A percentile compares a stretch with the other conserved stretches of the same genome.
These are phyloP conservation scores for Leccinum broughii DNA, from an alignment of 768 basidiomycete genomes.

Conservation along the genomic window DNA sequence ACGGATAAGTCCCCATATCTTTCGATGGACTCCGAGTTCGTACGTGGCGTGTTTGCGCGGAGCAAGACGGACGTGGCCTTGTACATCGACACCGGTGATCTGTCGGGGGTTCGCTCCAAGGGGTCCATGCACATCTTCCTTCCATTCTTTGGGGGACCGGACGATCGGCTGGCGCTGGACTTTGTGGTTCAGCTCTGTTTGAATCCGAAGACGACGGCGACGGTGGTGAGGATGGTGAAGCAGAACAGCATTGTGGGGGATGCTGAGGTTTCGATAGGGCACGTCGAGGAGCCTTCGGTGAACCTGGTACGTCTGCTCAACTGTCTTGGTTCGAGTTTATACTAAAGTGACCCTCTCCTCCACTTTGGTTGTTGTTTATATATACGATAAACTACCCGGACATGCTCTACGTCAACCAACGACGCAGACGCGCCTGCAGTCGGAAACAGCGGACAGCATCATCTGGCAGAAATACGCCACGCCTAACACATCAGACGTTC, in stretches of 20 bases:
- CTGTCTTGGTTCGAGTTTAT: not conserved
- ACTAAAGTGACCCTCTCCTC: not conserved
- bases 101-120: slow-evolving; percentile 15
- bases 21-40: slow-evolving; percentile 73
- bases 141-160: slow-evolving; percentile 93
- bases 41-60: slow-evolving; percentile 76
- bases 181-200: slow-evolving; percentile 83
- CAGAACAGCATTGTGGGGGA: slow-evolving; percentile 15
- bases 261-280: not conserved
- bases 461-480: slow-evolving; percentile 65
- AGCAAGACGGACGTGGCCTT: slow-evolving; percentile 76
- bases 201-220: slow-evolving; percentile 67
- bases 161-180: slow-evolving; percentile 84
- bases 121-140: slow-evolving; percentile 69
- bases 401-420: slow-evolving; percentile 55
- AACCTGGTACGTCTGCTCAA: slow-evolving; percentile 10
- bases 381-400: slow-evolving; percentile 47
- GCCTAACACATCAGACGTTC: slow-evolving; percentile 7
- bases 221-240: slow-evolving; percentile 67
- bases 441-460: slow-evolving; percentile 82
- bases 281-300: not conserved
- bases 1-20: slow-evolving; percentile 40
- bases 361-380: not conserved
- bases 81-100: slow-evolving; percentile 68
- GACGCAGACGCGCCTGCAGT: slow-evolving; percentile 68